Conservation (phyloP, 805 yeast genomes). For the Myxozyma neotropica region DNA sequence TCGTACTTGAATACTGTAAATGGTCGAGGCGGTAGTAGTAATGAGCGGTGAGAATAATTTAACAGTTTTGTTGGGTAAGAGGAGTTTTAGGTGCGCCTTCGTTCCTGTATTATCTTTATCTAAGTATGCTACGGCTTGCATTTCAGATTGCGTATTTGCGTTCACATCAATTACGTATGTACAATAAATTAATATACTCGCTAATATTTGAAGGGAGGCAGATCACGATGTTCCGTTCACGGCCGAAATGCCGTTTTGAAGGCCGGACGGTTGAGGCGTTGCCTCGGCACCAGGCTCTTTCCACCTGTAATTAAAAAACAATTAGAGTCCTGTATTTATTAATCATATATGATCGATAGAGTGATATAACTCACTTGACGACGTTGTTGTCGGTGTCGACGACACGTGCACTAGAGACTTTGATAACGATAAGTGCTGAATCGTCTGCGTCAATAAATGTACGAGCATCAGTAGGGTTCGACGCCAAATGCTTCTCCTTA, state of each 20-base stretch:
- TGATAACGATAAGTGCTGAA: slow-evolving; percentile 66
- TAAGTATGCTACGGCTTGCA: too few species aligned
- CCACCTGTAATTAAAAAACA: slow-evolving; percentile 26
- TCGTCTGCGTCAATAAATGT: slow-evolving; percentile 67
- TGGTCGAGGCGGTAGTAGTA: background rate
- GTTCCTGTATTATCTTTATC: too few species aligned
- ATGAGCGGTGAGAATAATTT: too few species aligned
- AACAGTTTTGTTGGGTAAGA: too few species aligned
- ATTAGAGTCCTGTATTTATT: too few species aligned
- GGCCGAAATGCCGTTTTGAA: slow-evolving; percentile 1
- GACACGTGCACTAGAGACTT: slow-evolving; percentile 68
- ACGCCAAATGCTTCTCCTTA: slow-evolving; percentile 60
- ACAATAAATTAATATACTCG: background rate
- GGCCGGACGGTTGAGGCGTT: slow-evolving; percentile 15
- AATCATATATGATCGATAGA: too few species aligned
- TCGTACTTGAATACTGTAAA: slow-evolving; percentile 10
- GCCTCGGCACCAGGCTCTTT: slow-evolving; percentile 30
- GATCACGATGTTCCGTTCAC: background rate
- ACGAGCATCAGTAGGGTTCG: slow-evolving; percentile 65
- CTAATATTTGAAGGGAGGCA: too few species aligned
- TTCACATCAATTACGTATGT: too few species aligned
- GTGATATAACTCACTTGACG: slow-evolving; percentile 18
- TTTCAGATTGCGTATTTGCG: too few species aligned
- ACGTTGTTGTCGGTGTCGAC: slow-evolving; percentile 74
- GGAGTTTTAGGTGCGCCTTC: too few species aligned